phyloP scores from a whole-genome alignment of 192 early-diverging fungal species.

The Coemansia furcata region DNA sequence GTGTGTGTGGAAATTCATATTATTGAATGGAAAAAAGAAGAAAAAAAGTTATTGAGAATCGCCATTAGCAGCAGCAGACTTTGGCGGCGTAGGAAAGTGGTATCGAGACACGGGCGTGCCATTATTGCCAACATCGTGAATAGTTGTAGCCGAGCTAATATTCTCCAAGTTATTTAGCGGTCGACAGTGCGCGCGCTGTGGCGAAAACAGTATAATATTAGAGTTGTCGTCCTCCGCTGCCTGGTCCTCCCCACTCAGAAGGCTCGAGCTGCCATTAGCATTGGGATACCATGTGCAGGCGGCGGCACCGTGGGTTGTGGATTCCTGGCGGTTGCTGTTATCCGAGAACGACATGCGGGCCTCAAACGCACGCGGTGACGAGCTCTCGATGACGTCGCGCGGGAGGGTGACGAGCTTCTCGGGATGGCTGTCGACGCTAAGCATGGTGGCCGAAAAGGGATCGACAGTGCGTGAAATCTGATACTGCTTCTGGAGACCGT shows the following conservation, averaged over 20 bases:
- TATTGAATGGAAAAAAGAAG: background rate
- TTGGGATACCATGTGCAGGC: background rate
- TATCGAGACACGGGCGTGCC: slow-evolving; percentile 13
- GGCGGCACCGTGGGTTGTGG: background rate
- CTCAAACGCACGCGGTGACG: slow-evolving; percentile 19
- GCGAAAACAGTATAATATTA: slow-evolving; percentile 34
- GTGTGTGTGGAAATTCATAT: background rate
- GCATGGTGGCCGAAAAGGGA: slow-evolving; percentile 38
- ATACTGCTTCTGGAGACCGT: slow-evolving; percentile 51
- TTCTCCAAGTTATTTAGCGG: slow-evolving; percentile 24
- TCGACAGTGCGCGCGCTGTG: slow-evolving; percentile 2
- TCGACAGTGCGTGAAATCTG: slow-evolving; percentile 44
- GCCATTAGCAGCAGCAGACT: slow-evolving; percentile 3
- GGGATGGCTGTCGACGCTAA: slow-evolving; percentile 23
- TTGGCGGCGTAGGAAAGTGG: slow-evolving; percentile 18
- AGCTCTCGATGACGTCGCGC: slow-evolving; percentile 18
- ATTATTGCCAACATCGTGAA: slow-evolving; percentile 25
- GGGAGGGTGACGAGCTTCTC: slow-evolving; percentile 29
- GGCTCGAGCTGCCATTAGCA: slow-evolving; percentile 1
- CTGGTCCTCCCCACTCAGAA: slow-evolving; percentile 11
- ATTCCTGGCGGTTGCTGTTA: slow-evolving; percentile 10
- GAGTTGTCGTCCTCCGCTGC: slow-evolving; percentile 15
- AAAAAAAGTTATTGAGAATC: background rate
- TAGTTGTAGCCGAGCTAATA: slow-evolving; percentile 40
- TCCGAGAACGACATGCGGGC: slow-evolving; percentile 39